Evolutionary conservation across 2,329 filamentous ascomycete species (phyloP).

Genomic region (Mycocentrospora acerina): DNA sequence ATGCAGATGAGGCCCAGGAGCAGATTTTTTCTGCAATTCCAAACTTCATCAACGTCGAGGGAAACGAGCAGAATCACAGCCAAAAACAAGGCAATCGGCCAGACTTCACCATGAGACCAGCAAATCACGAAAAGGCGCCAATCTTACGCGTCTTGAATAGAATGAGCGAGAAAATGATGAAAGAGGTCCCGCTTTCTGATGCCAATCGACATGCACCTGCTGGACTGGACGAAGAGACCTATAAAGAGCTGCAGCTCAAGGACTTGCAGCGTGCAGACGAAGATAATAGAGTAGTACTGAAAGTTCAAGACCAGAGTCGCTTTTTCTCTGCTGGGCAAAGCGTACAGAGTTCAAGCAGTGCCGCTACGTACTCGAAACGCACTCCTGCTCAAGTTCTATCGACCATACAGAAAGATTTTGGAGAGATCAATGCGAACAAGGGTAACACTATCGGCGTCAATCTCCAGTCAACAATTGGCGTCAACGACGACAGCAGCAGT

Average conservation of each 20-base stretch:
- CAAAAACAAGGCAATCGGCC: constrained; percentile 83
- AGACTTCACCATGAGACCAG: constrained; percentile 85
- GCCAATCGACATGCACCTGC: constrained; percentile 64
- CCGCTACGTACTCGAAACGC: constrained; percentile 66
- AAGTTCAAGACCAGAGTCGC: constrained; percentile 81
- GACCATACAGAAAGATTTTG: constrained; percentile 65
- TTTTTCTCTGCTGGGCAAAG: constrained; percentile 66
- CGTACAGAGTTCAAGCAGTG: constrained; percentile 49
- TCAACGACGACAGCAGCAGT: constrained; percentile 65
- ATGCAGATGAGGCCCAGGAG: constrained; percentile 47
- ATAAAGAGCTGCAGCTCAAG: constrained; percentile 71
- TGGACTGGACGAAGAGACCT: constrained; percentile 71
- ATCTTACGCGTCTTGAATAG: constrained; percentile 88
- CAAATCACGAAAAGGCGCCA: constrained; percentile 72
- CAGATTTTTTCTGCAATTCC: constrained; percentile 68
- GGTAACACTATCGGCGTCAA: constrained; percentile 46
- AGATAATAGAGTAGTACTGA: constrained; percentile 78
- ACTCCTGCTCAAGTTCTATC: constrained; percentile 68
- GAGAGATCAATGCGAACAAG: constrained; percentile 40
- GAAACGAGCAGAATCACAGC: constrained; percentile 93
- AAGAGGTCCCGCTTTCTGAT: constrained; percentile 79
- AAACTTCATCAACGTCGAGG: constrained; percentile 87
- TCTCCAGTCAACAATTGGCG: constrained; percentile 65
- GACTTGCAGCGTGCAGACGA: constrained; percentile 76
- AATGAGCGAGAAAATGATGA: constrained; percentile 90